These are phyloP conservation scores for Hirsutella minnesotensis DNA, from an alignment of 2,329 filamentous ascomycete genomes.

Conservation along the genomic window DNA sequence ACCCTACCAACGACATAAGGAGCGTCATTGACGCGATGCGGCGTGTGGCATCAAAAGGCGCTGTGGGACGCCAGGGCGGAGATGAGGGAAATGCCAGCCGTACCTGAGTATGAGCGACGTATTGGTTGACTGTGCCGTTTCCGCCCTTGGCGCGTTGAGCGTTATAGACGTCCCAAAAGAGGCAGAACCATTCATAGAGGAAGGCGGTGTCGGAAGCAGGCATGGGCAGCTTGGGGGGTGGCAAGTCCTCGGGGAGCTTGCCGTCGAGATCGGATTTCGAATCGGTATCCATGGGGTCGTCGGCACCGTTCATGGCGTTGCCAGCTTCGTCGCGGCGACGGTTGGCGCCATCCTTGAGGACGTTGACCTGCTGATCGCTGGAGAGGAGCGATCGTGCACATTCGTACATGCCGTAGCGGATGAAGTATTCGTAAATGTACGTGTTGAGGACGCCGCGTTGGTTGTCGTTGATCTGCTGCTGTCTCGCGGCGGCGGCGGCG, in stretches of 20 bases:
- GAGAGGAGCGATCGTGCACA: constrained; percentile 65
- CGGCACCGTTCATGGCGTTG: constrained; percentile 56
- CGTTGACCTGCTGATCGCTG: constrained; percentile 54
- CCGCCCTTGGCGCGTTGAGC: constrained; percentile 64
- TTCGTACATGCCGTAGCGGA: constrained; percentile 74
- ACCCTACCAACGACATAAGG: no score
- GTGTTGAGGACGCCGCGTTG: constrained; percentile 59
- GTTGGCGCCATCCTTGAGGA: constrained; percentile 57
- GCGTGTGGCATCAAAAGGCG: no score
- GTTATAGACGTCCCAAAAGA: constrained; percentile 94
- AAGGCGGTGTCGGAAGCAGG: constrained; percentile 64
- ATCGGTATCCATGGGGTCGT: constrained; percentile 74
- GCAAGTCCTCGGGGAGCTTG: constrained; percentile 71
- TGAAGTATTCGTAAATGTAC: constrained; percentile 85
- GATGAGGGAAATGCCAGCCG: constrained; percentile 5
- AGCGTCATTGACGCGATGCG: no score
- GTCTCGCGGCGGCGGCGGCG: constrained; percentile 19
- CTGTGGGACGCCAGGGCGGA: no score
- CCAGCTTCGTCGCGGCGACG: constrained; percentile 56
- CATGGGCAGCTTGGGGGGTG: constrained; percentile 56
- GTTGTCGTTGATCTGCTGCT: constrained; percentile 31
- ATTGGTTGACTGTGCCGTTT: constrained; percentile 55
- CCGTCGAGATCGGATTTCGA: constrained; percentile 63
- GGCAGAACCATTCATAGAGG: constrained; percentile 92
- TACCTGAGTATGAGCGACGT: constrained; percentile 77